phyloP scores from a whole-genome alignment of 2,329 filamentous ascomycete species.

The Pezicula rhizophila region DNA sequence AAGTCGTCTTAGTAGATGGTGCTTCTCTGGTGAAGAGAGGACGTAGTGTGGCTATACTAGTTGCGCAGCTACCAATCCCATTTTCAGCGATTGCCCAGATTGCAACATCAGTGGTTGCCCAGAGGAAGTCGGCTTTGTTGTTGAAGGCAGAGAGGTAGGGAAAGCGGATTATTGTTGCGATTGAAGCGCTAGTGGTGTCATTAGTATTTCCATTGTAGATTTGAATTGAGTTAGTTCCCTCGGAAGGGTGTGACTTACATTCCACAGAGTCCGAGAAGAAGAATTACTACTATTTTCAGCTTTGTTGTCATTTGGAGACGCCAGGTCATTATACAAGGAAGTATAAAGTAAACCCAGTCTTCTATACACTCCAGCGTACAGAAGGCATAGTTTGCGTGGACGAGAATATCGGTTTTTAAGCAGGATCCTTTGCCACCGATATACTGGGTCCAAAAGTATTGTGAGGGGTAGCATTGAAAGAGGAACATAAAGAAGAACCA shows the following conservation, averaged over 20 bases:
- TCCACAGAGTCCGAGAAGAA: conserved; percentile 21
- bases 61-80: conserved; percentile 29
- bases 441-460: conserved; percentile 28
- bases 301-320: conserved; percentile 29
- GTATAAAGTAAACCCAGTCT: conserved; percentile 31
- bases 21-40: conserved; percentile 15
- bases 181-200: conserved; percentile 23
- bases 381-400: conserved; percentile 27
- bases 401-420: conserved; percentile 17
- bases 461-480: conserved; percentile 28
- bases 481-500: conserved; percentile 28
- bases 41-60: conserved; percentile 30
- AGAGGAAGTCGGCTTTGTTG: conserved; percentile 27
- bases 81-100: conserved; percentile 34
- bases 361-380: conserved; percentile 30
- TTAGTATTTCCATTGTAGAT: not conserved
- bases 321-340: conserved; percentile 32
- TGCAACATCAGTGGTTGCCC: conserved; percentile 29
- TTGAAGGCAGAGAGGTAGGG: conserved; percentile 30
- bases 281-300: conserved; percentile 28
- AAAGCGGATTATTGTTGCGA: conserved; percentile 32
- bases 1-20: too few relatives aligned
- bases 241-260: conserved; percentile 21
- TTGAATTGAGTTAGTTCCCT: not conserved
- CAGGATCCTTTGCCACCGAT: conserved; percentile 21